These are phyloP conservation scores for Pholiota adiposa DNA, from an alignment of 1,284 basidiomycete species.

Conservation along the genomic window DNA sequence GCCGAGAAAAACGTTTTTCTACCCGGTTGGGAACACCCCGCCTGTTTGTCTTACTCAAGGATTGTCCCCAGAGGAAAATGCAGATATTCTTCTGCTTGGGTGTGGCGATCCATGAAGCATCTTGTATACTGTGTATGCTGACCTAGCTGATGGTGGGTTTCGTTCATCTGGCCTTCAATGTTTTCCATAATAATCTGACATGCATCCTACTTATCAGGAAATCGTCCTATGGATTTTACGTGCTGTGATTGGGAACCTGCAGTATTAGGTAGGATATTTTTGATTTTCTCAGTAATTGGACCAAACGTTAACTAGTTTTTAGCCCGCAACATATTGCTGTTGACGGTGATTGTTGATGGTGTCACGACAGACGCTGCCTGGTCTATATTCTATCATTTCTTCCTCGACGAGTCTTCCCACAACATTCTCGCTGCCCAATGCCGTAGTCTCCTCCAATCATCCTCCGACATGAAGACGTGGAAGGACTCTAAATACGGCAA, in stretches of 20 bases:
- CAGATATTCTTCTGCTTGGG: constrained; percentile 53
- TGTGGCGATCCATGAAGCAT: constrained; percentile 64
- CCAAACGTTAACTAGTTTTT: constrained; percentile 21
- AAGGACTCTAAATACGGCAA: constrained; percentile 41
- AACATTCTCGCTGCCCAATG: constrained; percentile 48
- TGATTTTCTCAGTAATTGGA: neutral
- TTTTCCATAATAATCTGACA: neutral
- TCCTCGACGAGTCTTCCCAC: constrained; percentile 46
- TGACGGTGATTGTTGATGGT: constrained; percentile 43
- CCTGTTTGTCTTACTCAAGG: constrained; percentile 52
- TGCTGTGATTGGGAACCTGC: constrained; percentile 65
- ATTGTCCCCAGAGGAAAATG: constrained; percentile 48
- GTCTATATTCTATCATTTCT: constrained; percentile 63
- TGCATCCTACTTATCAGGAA: neutral
- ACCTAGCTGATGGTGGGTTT: constrained; percentile 28
- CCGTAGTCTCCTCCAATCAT: constrained; percentile 42
- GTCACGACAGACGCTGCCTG: constrained; percentile 39
- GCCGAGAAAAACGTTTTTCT: constrained; percentile 52
- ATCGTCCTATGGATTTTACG: constrained; percentile 39
- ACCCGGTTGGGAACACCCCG: constrained; percentile 60
- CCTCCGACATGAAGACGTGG: constrained; percentile 47
- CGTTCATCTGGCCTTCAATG: neutral
- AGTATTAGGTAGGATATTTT: constrained; percentile 48
- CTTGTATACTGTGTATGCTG: constrained; percentile 49
- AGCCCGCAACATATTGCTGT: constrained; percentile 45